Evolutionary conservation across 768 basidiomycete genomes (phyloP), one percentile per base, ranked within the genome.

Genomic region (Boletus huronensis): DNA sequence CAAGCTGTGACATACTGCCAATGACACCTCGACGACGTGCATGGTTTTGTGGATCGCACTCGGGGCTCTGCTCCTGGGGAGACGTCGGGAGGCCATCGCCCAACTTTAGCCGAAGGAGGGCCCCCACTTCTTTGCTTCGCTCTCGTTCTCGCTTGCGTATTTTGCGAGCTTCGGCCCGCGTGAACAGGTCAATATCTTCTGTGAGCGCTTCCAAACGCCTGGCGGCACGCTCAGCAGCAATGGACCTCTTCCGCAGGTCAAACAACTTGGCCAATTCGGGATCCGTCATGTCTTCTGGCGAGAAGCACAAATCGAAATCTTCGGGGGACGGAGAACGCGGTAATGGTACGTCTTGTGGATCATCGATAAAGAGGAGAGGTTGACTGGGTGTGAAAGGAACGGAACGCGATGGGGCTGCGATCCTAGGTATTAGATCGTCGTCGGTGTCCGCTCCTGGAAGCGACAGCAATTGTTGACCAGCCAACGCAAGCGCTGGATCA

Each of bases 31-130:
- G 68, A 23, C 57, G 64, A 46, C 65, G 65, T 21, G 50, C 32
- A 28, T 48, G 25, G 10, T 53, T 60, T 53, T 64, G 63, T 3
- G 51, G 13, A 9, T 66, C 59, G n/a, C 43, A 48, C 36, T 67
- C 70, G 43, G 64, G 62, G 25, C 60, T 66, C 46, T 50, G 58
- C 51, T 65, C 65, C 51, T 65, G 64, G 5, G 64, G 60, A 53
- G 53, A 58, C 16, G 54, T 55, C 7, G 54, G 41, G 17, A 70
- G 53, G 44, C 60, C 60, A 43, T 70, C 69, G 21, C 66, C 72
- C 57, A 82, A 61, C 69, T 85, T 86, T 57, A 85, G 64, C 61
- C 81, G 74, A 58, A 87, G 67, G 55, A 86, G 70, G 32, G 79
- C 73, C 9, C 77, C 76, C 11, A 85, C 69, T 71, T 87, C 85